Percentiles rank a stretch among this genome's conserved stretches.
phyloP scores from a whole-genome alignment of 257 asterid species.

The Thymus mandschuricus region DNA sequence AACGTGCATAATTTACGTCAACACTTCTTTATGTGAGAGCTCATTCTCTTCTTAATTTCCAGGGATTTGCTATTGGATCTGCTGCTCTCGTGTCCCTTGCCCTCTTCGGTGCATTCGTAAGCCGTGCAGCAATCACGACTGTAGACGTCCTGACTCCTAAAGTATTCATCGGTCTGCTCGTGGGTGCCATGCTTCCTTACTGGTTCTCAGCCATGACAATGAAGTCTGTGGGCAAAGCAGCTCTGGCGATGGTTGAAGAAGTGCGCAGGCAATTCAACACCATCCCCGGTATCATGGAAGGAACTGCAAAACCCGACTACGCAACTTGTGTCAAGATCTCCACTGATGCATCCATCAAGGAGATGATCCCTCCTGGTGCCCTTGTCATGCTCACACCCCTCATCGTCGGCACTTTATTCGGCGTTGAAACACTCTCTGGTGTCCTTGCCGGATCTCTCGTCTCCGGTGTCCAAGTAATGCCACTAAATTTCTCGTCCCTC shows the following conservation, averaged over 20 bases:
- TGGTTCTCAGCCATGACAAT: conserved; percentile 72
- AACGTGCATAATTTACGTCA: not conserved
- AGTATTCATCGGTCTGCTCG: conserved; percentile 56
- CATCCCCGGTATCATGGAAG: conserved; percentile 55
- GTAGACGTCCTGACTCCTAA: conserved; percentile 57
- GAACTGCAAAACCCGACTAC: conserved; percentile 57
- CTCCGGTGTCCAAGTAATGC: conserved; percentile 55
- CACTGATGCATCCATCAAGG: conserved; percentile 57
- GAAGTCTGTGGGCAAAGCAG: conserved; percentile 61
- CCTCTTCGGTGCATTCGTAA: conserved; percentile 58
- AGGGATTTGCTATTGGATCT: conserved; percentile 65
- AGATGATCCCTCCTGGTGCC: conserved; percentile 63
- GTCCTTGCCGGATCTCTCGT: conserved; percentile 62
- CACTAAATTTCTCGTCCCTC: not conserved
- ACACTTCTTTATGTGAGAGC: not conserved
- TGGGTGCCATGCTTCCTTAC: conserved; percentile 66
- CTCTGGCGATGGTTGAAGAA: conserved; percentile 60
- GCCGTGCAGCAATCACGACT: conserved; percentile 48
- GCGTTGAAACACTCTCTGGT: conserved; percentile 59
- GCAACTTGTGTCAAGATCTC: conserved; percentile 65
- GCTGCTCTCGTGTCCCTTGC: conserved; percentile 66
- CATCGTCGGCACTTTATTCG: conserved; percentile 53
- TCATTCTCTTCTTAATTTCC: conserved; percentile 9
- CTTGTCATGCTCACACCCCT: conserved; percentile 59
- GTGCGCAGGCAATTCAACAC: conserved; percentile 55